These are phyloP conservation scores for Fistulifera pelliculosa DNA, from an alignment of 108 stramenopile species.

Conservation along the genomic window DNA sequence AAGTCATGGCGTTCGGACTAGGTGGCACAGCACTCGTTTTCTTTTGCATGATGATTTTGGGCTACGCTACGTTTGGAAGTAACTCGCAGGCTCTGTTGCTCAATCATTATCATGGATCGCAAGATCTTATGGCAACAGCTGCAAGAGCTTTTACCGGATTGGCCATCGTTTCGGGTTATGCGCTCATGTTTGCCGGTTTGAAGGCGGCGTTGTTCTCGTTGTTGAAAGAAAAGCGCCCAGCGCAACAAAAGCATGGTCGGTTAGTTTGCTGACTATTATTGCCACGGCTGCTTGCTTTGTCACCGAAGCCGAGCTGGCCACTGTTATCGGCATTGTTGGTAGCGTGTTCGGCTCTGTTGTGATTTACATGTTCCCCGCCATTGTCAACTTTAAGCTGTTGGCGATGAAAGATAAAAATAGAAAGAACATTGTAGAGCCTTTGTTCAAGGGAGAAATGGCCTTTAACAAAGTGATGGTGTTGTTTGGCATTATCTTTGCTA, in stretches of 20 bases:
- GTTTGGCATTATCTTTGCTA: slow-evolving; percentile 9
- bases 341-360: slow-evolving; percentile 11
- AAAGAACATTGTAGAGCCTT: background rate
- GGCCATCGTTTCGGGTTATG: slow-evolving; percentile 7
- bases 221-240: slow-evolving; percentile 3
- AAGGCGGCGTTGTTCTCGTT: slow-evolving; percentile 9
- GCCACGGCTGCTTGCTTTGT: slow-evolving; percentile 12
- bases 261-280: slow-evolving; percentile 3
- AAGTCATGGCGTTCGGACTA: slow-evolving; percentile 6
- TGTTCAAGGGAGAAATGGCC: slow-evolving; percentile 2
- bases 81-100: slow-evolving; percentile 1
- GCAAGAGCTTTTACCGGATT: slow-evolving; percentile 4
- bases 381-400: slow-evolving; percentile 6
- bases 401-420: slow-evolving; percentile 6
- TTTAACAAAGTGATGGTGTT: slow-evolving; percentile 11
- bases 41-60: slow-evolving; percentile 6
- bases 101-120: slow-evolving; percentile 6
- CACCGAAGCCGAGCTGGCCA: slow-evolving; percentile 10
- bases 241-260: slow-evolving; percentile 5
- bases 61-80: slow-evolving; percentile 5
- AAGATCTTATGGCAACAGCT: slow-evolving; percentile 6
- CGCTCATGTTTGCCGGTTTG: slow-evolving; percentile 9
- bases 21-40: slow-evolving; percentile 4
- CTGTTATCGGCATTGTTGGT: slow-evolving; percentile 12
- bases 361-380: slow-evolving; percentile 13